A percentile compares a stretch with the other conserved stretches of the same genome.
phyloP scores from a whole-genome alignment of 495 filamentous ascomycete genomes.

The Cladorrhinum samala region DNA sequence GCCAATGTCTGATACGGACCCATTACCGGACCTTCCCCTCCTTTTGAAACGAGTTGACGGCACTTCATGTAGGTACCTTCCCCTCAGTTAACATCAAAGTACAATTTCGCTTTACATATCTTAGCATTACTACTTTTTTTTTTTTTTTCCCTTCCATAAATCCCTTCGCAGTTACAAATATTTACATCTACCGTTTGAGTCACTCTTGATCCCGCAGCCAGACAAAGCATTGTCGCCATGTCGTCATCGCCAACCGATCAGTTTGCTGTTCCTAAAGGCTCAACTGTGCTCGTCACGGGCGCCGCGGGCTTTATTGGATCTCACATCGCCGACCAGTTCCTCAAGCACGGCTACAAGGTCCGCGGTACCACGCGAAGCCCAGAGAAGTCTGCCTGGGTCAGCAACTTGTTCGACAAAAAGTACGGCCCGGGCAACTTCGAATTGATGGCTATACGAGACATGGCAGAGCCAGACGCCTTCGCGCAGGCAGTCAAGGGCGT shows the following conservation, averaged over 20 bases:
- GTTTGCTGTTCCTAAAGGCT: conserved; percentile 1
- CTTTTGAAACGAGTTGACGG: no score
- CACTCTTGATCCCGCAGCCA: no score
- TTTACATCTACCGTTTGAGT: no score
- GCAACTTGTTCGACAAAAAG: conserved; percentile 32
- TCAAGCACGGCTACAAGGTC: conserved; percentile 43
- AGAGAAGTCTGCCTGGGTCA: conserved; percentile 39
- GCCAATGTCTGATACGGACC: no score
- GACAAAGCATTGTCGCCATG: conserved; percentile 4
- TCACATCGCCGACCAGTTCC: conserved; percentile 43
- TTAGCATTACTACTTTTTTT: conserved; percentile 1
- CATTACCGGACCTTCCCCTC: no score
- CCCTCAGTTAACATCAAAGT: background rate
- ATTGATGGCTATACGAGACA: conserved; percentile 32
- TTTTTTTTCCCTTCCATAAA: background rate
- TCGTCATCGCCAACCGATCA: conserved; percentile 1
- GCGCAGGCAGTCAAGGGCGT: conserved; percentile 37
- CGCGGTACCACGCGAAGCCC: conserved; percentile 43
- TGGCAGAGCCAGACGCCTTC: conserved; percentile 34
- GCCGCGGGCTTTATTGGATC: conserved; percentile 48
- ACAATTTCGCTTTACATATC: conserved; percentile 3
- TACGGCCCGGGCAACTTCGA: conserved; percentile 37
- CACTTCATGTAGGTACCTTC: no score
- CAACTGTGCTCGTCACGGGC: conserved; percentile 44
- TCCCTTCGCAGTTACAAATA: no score